phyloP scores from a whole-genome alignment of 129 eudicot species.

The Artemisia argyi region DNA sequence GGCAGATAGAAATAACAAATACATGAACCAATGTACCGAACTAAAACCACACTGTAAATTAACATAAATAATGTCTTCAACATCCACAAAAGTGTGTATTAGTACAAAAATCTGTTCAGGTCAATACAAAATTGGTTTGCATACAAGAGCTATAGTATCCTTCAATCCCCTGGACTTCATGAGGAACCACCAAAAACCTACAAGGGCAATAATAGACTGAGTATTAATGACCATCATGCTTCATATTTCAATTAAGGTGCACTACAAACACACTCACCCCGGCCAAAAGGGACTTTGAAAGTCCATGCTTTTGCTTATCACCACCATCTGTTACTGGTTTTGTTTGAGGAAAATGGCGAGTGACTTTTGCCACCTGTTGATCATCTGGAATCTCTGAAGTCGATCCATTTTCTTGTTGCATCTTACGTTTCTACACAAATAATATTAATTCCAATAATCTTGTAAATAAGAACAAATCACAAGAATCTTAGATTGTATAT shows the following conservation, averaged over 20 bases:
- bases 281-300: slow-evolving; percentile 65
- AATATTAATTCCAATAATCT: slow-evolving; percentile 1
- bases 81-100: slow-evolving; percentile 3
- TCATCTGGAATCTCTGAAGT: slow-evolving; percentile 30
- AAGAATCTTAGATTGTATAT: background rate
- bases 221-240: slow-evolving; percentile 9
- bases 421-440: slow-evolving; percentile 70
- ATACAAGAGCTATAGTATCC: slow-evolving; percentile 20
- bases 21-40: background rate
- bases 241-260: slow-evolving; percentile 2
- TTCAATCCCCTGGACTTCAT: slow-evolving; percentile 21
- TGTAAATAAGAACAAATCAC: slow-evolving; percentile 1
- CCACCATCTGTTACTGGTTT: slow-evolving; percentile 48
- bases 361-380: slow-evolving; percentile 50
- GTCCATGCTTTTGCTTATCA: slow-evolving; percentile 49
- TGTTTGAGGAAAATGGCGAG: slow-evolving; percentile 72
- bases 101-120: slow-evolving; percentile 1
- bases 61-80: background rate
- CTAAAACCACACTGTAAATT: background rate
- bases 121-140: slow-evolving; percentile 25
- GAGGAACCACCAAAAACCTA: slow-evolving; percentile 57
- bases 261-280: slow-evolving; percentile 47
- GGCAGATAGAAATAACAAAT: background rate
- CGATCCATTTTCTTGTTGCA: slow-evolving; percentile 38
- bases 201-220: background rate